phyloP scores from a whole-genome alignment of 2,329 filamentous ascomycete species.

The Ophiostoma quercus region DNA sequence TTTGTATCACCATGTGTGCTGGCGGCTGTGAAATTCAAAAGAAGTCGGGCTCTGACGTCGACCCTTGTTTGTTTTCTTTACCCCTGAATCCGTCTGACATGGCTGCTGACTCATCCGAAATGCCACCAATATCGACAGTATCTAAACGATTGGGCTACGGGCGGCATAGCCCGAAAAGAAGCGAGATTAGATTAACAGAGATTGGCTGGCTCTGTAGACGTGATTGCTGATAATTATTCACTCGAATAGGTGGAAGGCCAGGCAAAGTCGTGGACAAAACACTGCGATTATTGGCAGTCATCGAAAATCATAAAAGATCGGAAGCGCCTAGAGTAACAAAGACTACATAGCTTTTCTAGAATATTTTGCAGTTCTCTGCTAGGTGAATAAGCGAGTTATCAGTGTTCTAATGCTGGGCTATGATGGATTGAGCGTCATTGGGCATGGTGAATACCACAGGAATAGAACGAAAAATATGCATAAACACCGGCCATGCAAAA shows the following conservation, averaged over 20 bases:
- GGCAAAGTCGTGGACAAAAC: not conserved
- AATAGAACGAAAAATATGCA: too few species aligned
- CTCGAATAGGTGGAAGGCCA: not conserved
- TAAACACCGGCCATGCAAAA: too few species aligned
- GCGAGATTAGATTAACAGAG: not conserved
- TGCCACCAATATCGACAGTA: not conserved
- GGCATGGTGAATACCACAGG: too few species aligned
- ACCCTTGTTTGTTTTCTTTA: slow-evolving; percentile 7
- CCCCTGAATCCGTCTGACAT: not conserved
- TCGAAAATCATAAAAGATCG: too few species aligned
- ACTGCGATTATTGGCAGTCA: too few species aligned
- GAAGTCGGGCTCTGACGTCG: not conserved
- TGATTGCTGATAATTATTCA: not conserved
- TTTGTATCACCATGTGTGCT: not conserved
- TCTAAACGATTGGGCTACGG: not conserved
- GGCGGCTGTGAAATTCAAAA: not conserved
- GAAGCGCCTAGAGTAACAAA: too few species aligned
- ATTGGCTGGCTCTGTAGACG: not conserved
- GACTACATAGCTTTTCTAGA: too few species aligned
- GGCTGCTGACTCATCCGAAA: not conserved
- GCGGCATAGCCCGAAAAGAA: not conserved
- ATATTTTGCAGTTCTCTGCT: too few species aligned
- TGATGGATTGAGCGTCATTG: too few species aligned
- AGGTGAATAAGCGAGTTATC: too few species aligned
- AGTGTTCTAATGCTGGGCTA: too few species aligned